Conservation (phyloP, 495 filamentous ascomycete genomes). For the Hypoxylon lienhwacheense region DNA sequence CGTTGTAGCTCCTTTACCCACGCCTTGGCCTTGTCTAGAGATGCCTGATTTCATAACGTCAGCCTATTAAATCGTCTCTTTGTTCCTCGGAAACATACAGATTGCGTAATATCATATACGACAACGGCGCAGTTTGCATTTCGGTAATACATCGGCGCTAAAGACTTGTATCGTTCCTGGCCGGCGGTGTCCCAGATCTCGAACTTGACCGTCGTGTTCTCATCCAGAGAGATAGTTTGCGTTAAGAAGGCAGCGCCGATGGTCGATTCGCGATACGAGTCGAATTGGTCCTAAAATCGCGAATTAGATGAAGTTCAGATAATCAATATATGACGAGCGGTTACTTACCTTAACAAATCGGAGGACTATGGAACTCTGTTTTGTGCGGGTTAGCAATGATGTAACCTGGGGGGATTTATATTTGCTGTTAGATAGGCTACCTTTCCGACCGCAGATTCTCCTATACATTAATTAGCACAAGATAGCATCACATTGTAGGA, state of each 20-base stretch:
- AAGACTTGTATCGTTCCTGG: slow-evolving; percentile 96
- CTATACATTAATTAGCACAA: slow-evolving; percentile 55
- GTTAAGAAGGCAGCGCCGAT: slow-evolving; percentile 99
- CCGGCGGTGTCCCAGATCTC: slow-evolving; percentile 99
- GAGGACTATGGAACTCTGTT: slow-evolving; percentile 91
- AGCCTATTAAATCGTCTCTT: slow-evolving; percentile 6
- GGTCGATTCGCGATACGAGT: slow-evolving; percentile 98
- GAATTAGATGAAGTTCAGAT: slow-evolving; percentile 6
- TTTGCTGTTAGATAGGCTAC: slow-evolving; percentile 46
- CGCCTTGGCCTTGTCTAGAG: slow-evolving; percentile 95
- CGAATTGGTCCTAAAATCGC: slow-evolving; percentile 91
- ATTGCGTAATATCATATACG: slow-evolving; percentile 98
- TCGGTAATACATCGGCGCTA: slow-evolving; percentile 98
- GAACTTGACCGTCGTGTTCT: slow-evolving; percentile 97
- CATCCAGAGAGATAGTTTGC: slow-evolving; percentile 96
- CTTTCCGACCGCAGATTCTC: slow-evolving; percentile 98
- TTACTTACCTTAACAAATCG: slow-evolving; percentile 90
- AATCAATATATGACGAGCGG: neutral
- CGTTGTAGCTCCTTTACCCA: slow-evolving; percentile 99
- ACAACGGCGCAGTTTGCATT: slow-evolving; percentile 99
- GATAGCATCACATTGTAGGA: neutral
- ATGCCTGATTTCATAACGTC: slow-evolving; percentile 61
- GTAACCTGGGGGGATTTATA: neutral
- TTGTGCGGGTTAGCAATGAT: slow-evolving; percentile 43
- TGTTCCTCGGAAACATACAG: slow-evolving; percentile 60